Percentiles rank a stretch among this genome's conserved stretches.
These are phyloP conservation scores for Ustilago crameri DNA, from an alignment of 1,284 basidiomycete species.

Conservation along the genomic window DNA sequence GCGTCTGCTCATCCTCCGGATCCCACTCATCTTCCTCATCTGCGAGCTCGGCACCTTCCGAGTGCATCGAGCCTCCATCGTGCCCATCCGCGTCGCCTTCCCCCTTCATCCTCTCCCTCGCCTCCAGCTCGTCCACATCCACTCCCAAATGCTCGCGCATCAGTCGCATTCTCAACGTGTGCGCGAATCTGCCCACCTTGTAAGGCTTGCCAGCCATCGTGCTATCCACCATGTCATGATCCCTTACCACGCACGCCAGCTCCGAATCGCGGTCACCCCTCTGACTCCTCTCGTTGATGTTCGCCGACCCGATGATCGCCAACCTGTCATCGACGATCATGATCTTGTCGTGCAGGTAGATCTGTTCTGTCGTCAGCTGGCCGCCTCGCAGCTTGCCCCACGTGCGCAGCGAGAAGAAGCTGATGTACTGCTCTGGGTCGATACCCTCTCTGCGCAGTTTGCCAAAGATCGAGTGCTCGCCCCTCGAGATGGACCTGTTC, in stretches of 20 bases:
- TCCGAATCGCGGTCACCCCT: constrained; percentile 97
- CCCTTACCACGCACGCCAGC: constrained; percentile 87
- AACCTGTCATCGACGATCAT: constrained; percentile 96
- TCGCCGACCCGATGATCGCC: constrained; percentile 98
- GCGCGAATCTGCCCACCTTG: constrained; percentile 95
- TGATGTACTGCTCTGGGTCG: constrained; percentile 86
- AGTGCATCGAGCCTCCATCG: constrained; percentile 7
- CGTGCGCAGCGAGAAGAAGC: constrained; percentile 88
- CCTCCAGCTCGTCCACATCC: constrained; percentile 87
- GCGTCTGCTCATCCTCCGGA: constrained; percentile 78
- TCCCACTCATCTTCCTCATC: constrained; percentile 74
- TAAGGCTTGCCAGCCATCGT: constrained; percentile 94
- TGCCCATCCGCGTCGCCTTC: constrained; percentile 11
- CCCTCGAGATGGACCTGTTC: constrained; percentile 88
- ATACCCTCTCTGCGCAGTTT: constrained; percentile 88
- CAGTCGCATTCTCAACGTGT: constrained; percentile 88
- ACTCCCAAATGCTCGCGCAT: constrained; percentile 97
- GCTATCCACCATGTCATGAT: constrained; percentile 92
- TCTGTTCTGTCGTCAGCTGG: constrained; percentile 86
- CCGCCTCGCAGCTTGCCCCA: constrained; percentile 93
- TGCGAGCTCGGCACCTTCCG: constrained; percentile 21
- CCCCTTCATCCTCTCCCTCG: constrained; percentile 34
- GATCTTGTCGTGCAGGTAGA: constrained; percentile 70
- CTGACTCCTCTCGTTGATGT: constrained; percentile 97
- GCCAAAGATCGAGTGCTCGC: constrained; percentile 90